Base-by-base conservation (phyloP, 164 flowering plant species). In the Dillenia suffruticosa region DNA sequence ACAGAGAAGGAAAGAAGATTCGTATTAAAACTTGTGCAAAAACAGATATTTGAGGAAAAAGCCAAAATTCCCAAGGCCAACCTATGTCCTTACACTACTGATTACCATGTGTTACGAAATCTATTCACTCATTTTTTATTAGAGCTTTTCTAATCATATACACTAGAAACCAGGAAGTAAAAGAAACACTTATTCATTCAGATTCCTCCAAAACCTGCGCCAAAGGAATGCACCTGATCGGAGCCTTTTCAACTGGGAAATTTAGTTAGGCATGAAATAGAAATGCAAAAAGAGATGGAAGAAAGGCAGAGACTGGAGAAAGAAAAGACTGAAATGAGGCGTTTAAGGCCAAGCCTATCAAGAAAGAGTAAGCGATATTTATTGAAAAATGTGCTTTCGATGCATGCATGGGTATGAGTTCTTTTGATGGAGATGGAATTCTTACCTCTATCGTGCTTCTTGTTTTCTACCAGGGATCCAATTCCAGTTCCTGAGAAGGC, bases 51-150 rank as follows among this genome's bases (percentile, higher is more conserved):
- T 66, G 97, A 88, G 63, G 97, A 92, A 68, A 74, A 68, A 64
- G 89, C 92, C 2, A 83, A 96, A 65, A 56, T 88, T 56, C 97
- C 90, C 2, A 95, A 76, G 78, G 97, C 99, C 17, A 80, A 68
- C 49, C 99, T 97, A 51, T 92, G 90, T 69, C 99, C 99, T 43
- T 95, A 88, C 64, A 89, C 97, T 9, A 95, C 97, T 57, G 99
- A 95, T 58, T 92, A 73, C 64, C 99, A 97, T 46, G 92, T 90
- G 90, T 97, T 94, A 84, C 14, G 58, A 8, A 53, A 46, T 46
- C 45, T n/a, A n/a, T n/a, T n/a, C n/a, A n/a, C n/a, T 16, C 24
- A 16, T 12, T 12, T 17, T 51, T n/a, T 3, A 52, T 32, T 32
- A 32, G 40, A 32, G 5, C 0, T 32, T 32, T 32, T 32, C 40